Conservation (phyloP, 371 early-diverging fungal genomes). For the Coemansia sp. region DNA sequence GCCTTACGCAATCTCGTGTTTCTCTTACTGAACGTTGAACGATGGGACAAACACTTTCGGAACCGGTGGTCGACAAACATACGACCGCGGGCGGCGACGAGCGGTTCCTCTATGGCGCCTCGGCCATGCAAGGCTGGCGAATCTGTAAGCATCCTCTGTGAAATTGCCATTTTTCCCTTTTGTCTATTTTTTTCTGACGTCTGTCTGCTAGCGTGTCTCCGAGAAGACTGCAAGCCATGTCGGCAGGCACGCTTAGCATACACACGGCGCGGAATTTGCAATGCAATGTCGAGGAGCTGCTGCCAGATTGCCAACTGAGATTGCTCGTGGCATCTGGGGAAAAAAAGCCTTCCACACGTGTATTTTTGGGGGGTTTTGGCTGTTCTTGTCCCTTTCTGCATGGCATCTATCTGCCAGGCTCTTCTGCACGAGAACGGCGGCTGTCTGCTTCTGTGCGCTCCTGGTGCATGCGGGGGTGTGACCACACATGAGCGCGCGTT, state of each 20-base stretch:
- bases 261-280: neutral
- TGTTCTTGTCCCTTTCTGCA: constrained; percentile 5
- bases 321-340: neutral
- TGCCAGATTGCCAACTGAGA: neutral
- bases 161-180: neutral
- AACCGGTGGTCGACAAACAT: constrained; percentile 90
- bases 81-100: constrained; percentile 70
- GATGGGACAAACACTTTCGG: constrained; percentile 96
- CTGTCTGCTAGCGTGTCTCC: no score
- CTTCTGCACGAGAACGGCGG: neutral
- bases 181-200: neutral
- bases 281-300: neutral
- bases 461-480: neutral
- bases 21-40: constrained; percentile 1
- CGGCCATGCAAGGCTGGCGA: constrained; percentile 98
- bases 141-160: constrained; percentile 67
- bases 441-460: neutral
- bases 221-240: no score
- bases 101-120: constrained; percentile 78
- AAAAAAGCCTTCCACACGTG: no score
- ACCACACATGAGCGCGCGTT: neutral
- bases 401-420: constrained; percentile 7
- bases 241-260: neutral
- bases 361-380: neutral
- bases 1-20: neutral